Base-by-base conservation (phyloP, 257 asterid genomes). In the Fraxinus quadrangulata region DNA sequence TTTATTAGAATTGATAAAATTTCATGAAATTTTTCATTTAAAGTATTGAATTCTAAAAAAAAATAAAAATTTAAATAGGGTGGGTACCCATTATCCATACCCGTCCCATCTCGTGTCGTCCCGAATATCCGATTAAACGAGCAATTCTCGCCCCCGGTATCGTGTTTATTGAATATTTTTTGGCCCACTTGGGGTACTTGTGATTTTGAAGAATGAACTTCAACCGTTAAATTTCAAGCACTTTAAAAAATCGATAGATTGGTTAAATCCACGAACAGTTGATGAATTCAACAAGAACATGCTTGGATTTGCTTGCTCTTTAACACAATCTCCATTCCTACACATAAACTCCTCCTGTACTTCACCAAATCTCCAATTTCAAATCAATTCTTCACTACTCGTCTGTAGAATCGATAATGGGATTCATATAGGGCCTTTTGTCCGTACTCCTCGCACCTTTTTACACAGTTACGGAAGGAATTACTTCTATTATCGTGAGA, bases 221-320 rank as follows among this genome's bases (percentile, higher is more conserved):
- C 51, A 42, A 42, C 51, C 51, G 51, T 42, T 42, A 42, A 42
- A 12, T 42, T 42, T 42, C 51, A 11, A 42, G 17, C 49, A 42
- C 49, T 42, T 42, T 12, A 42, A 11, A 42, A 47, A 0, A 1
- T 0, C 28, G 2, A 21, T n/a, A 5, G 17, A 63, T 24, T 24
- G 0, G 68, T 33, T 17, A 51, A n/a, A 63, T 63, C 16, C 68
- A 24, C 68, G 28, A 77, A 13, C 34, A 47, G 33, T 26, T 39
- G 31, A 79, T 77, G 90, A 78, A 74, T 83, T 67, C 81, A 78
- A 26, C 69, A 63, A 39, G 77, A 87, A 77, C 76, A 86, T 86
- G 90, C 81, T 75, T 83, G 91, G 87, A 83, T 84, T 89, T 71
- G 87, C 81, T 71, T 75, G 65, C 63, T 83, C 82, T 72, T 73